Percentiles rank a stretch among this genome's conserved stretches.
Evolutionary conservation across 1,284 basidiomycete species (phyloP).

Genomic region (Tylopilus sp.): DNA sequence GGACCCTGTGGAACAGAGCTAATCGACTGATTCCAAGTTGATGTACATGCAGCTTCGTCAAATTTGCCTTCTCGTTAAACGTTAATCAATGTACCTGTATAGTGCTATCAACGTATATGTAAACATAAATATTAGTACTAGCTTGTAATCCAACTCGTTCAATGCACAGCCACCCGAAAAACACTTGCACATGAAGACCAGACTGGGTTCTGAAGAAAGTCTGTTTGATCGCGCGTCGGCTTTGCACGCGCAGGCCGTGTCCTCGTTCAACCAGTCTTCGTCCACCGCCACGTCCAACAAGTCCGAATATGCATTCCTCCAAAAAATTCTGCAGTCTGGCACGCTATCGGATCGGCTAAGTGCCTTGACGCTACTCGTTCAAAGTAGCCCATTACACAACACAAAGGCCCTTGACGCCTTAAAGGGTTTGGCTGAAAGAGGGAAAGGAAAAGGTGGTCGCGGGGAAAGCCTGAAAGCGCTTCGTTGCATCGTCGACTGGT

Average conservation of each 20-base stretch:
- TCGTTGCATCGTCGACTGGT: conserved; percentile 96
- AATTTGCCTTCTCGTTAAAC: no score
- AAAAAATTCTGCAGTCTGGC: conserved; percentile 87
- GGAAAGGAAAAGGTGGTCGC: conserved; percentile 86
- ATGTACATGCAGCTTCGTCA: no score
- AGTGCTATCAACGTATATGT: no score
- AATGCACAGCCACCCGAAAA: neutral
- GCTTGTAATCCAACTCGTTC: no score
- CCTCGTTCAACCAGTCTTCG: conserved; percentile 54
- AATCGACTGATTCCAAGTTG: neutral
- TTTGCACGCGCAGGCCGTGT: conserved; percentile 64
- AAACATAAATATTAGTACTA: no score
- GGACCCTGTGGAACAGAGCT: neutral
- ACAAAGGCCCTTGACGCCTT: conserved; percentile 84
- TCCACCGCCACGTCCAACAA: conserved; percentile 52
- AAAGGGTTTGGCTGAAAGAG: conserved; percentile 80
- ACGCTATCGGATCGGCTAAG: conserved; percentile 96
- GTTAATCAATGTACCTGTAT: no score
- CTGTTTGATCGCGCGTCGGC: conserved; percentile 61
- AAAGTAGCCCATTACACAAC: conserved; percentile 93
- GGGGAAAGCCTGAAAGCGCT: conserved; percentile 94
- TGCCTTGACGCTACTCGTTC: conserved; percentile 91
- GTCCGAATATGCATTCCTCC: conserved; percentile 84
- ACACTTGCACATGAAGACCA: neutral
- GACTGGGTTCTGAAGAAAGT: neutral